A percentile compares a stretch with the other conserved stretches of the same genome.
These are phyloP conservation scores for Triangularia setosa DNA, from an alignment of 2,329 filamentous ascomycete genomes.

Conservation along the genomic window DNA sequence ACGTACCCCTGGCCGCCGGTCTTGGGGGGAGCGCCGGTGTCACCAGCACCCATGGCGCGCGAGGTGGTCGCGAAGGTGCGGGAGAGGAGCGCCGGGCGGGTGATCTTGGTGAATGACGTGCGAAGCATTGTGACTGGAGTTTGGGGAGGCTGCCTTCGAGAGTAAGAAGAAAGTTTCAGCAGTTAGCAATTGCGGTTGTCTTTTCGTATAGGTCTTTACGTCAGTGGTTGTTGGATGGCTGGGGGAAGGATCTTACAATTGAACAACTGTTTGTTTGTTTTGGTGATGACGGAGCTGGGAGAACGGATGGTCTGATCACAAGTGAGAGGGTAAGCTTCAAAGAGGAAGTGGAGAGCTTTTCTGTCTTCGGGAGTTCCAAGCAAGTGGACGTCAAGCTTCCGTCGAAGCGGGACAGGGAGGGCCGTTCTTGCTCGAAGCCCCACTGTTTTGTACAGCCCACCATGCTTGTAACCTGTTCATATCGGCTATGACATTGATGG, in stretches of 20 bases:
- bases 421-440: neutral
- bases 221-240: neutral
- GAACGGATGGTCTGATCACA: constrained; percentile 22
- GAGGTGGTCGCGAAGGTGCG: constrained; percentile 61
- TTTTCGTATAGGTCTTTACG: neutral
- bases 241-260: neutral
- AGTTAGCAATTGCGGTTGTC: neutral
- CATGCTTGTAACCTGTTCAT: neutral
- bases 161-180: neutral
- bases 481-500: neutral
- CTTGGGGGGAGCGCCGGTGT: constrained; percentile 60
- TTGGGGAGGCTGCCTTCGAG: neutral
- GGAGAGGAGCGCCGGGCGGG: constrained; percentile 50
- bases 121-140: constrained; percentile 58
- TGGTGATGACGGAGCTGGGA: constrained; percentile 2
- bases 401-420: constrained; percentile 11
- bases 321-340: neutral
- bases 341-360: constrained; percentile 16
- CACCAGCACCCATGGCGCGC: constrained; percentile 64
- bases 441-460: neutral
- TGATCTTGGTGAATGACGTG: constrained; percentile 52
- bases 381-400: constrained; percentile 19
- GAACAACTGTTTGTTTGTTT: neutral
- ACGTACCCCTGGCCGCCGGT: constrained; percentile 52
- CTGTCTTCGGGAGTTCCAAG: neutral